These are phyloP conservation scores for Suillus subluteus DNA, from an alignment of 768 basidiomycete genomes.

Conservation along the genomic window DNA sequence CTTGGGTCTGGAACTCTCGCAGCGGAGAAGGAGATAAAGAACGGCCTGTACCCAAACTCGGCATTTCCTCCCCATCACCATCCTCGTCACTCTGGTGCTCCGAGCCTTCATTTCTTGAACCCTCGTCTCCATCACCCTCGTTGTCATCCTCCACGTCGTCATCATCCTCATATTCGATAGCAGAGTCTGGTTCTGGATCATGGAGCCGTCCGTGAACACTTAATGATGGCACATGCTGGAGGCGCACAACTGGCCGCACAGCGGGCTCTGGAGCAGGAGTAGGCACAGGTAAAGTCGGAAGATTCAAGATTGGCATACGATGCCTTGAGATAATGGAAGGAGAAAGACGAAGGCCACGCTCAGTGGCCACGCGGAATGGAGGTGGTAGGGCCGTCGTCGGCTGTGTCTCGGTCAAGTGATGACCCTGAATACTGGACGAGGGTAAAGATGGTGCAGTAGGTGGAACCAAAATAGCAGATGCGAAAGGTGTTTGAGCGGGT, in stretches of 20 bases:
- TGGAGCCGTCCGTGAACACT: slow-evolving; percentile 40
- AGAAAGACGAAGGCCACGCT: slow-evolving; percentile 46
- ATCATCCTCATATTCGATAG: slow-evolving; percentile 23
- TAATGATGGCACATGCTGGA: slow-evolving; percentile 60
- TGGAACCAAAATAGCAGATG: slow-evolving; percentile 4
- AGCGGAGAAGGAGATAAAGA: slow-evolving; percentile 13
- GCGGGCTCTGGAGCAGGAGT: slow-evolving; percentile 18
- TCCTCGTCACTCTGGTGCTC: slow-evolving; percentile 44
- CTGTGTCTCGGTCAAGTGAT: slow-evolving; percentile 14
- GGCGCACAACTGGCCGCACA: slow-evolving; percentile 31
- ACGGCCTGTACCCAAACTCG: slow-evolving; percentile 22
- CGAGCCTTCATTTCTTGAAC: slow-evolving; percentile 33
- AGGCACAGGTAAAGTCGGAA: slow-evolving; percentile 50
- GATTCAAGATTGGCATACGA: slow-evolving; percentile 49
- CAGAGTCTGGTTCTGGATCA: slow-evolving; percentile 28
- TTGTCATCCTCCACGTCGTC: slow-evolving; percentile 40
- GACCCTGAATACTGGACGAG: slow-evolving; percentile 12
- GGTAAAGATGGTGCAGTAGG: neutral
- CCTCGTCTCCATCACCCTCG: slow-evolving; percentile 30
- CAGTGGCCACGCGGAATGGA: slow-evolving; percentile 29
- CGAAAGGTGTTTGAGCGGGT: slow-evolving; percentile 10
- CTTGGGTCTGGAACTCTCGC: slow-evolving; percentile 18
- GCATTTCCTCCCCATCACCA: slow-evolving; percentile 32
- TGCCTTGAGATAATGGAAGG: slow-evolving; percentile 50
- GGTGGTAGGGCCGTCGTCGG: slow-evolving; percentile 23